Evolutionary conservation across 2,329 filamentous ascomycete species (phyloP).

Genomic region (Colletotrichum echinochloae): DNA sequence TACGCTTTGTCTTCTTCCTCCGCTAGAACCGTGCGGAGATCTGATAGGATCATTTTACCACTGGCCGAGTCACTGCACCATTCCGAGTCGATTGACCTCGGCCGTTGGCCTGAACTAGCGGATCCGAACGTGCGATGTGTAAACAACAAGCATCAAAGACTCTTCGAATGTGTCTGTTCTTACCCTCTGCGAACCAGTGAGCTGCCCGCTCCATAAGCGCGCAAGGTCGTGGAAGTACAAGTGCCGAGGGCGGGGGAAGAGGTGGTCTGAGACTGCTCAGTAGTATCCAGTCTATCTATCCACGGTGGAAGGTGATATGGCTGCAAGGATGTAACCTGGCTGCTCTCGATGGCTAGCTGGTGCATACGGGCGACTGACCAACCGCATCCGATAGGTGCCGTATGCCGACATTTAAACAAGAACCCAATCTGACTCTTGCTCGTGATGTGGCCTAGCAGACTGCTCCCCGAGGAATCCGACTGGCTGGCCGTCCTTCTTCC

Average conservation of each 20-base stretch:
- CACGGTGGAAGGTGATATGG: not conserved
- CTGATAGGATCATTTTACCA: not conserved
- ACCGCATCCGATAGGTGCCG: constrained; percentile 10
- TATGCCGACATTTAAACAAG: constrained; percentile 35
- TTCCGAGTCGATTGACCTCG: not conserved
- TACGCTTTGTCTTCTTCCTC: constrained; percentile 1
- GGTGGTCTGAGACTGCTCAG: not conserved
- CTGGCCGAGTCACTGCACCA: not conserved
- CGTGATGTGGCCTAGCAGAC: not conserved
- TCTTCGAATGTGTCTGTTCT: too few relatives aligned
- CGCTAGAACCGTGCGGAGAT: constrained; percentile 26
- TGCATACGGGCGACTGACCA: not conserved
- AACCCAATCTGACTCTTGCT: constrained; percentile 38
- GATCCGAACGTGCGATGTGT: constrained; percentile 18
- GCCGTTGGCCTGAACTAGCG: not conserved
- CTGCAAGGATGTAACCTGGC: not conserved
- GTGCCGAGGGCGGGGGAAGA: constrained; percentile 9
- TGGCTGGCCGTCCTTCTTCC: constrained; percentile 53
- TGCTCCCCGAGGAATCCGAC: constrained; percentile 26
- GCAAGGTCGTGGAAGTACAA: not conserved
- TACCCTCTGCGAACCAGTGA: not conserved
- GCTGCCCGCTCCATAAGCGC: not conserved
- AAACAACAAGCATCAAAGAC: not conserved
- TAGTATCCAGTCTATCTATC: not conserved
- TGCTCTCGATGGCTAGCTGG: not conserved